Conservation (phyloP, 1,284 basidiomycete species). For the Coriolopsis trogii region DNA sequence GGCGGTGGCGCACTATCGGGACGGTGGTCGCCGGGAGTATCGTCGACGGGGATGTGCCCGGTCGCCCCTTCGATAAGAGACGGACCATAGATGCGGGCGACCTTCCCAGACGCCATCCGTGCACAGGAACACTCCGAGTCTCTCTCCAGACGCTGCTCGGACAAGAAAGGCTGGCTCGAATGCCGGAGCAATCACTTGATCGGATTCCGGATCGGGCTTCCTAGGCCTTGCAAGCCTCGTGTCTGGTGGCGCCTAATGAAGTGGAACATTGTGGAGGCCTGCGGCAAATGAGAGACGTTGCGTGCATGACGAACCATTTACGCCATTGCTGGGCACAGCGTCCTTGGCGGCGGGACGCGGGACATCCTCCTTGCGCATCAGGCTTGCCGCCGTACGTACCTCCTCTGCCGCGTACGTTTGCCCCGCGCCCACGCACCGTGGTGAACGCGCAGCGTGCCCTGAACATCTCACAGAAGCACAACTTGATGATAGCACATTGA, state of each 20-base stretch:
- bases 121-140: conserved; percentile 18
- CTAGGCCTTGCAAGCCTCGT: conserved; percentile 21
- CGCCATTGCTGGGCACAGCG: conserved; percentile 4
- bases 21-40: conserved; percentile 18
- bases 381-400: conserved; percentile 3
- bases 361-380: neutral
- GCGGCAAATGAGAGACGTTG: conserved; percentile 11
- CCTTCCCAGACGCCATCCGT: conserved; percentile 20
- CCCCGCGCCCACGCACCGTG: neutral
- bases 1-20: conserved; percentile 24
- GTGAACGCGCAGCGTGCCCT: conserved; percentile 5
- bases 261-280: conserved; percentile 12
- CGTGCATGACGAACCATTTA: neutral
- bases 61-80: conserved; percentile 23
- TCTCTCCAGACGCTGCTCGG: conserved; percentile 14
- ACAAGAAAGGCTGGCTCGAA: conserved; percentile 15
- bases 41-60: conserved; percentile 15
- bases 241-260: conserved; percentile 7
- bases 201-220: conserved; percentile 26
- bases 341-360: neutral
- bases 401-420: neutral
- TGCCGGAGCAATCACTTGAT: conserved; percentile 15
- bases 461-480: conserved; percentile 11
- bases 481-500: neutral
- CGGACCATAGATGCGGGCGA: conserved; percentile 16